phyloP scores from a whole-genome alignment of 805 yeast species.

The Saccharomycopsis sp. region DNA sequence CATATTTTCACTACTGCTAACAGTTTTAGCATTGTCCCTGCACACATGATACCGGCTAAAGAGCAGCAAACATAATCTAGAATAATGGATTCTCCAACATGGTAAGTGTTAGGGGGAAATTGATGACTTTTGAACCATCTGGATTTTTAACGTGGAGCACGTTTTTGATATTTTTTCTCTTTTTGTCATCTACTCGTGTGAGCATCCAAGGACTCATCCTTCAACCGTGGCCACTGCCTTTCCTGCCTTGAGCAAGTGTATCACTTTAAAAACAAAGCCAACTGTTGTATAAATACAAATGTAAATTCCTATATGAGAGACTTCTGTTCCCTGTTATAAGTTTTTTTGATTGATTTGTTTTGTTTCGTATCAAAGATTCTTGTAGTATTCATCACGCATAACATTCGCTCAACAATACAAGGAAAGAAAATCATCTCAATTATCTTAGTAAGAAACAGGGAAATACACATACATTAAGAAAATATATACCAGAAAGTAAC shows the following conservation, averaged over 20 bases:
- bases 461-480: neutral
- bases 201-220: neutral
- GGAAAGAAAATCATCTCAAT: neutral
- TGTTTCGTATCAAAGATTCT: neutral
- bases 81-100: neutral
- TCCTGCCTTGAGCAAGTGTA: neutral
- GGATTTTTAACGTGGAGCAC: neutral
- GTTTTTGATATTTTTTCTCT: neutral
- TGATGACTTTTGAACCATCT: neutral
- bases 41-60: neutral
- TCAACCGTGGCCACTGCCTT: neutral
- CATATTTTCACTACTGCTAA: neutral
- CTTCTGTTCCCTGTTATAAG: neutral
- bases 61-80: neutral
- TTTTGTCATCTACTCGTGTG: slow-evolving; percentile 2
- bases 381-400: no score
- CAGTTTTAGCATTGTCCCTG: neutral
- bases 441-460: neutral
- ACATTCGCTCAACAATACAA: neutral
- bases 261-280: neutral
- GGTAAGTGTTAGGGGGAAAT: neutral
- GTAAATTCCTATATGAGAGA: neutral
- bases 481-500: neutral
- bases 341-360: neutral
- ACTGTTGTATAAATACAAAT: neutral